Conservation (phyloP, 305 asterid genomes). For the Petunia hybrid region DNA sequence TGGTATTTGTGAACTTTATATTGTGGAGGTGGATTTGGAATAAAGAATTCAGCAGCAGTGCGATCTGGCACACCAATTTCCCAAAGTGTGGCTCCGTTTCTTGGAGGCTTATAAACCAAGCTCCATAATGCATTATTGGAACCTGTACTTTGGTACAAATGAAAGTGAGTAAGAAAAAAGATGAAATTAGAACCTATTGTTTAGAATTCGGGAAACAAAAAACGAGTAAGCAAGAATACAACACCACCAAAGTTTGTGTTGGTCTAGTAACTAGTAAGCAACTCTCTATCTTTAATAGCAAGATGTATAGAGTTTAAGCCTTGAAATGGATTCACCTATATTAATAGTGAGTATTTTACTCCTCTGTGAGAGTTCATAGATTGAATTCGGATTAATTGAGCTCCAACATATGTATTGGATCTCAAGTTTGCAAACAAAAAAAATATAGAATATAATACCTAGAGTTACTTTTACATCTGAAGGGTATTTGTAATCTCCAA, state of each 20-base stretch:
- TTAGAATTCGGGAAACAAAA: too few species aligned
- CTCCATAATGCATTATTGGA: conserved; percentile 28
- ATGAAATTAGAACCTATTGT: not conserved
- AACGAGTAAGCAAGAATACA: not conserved
- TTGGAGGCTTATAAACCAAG: conserved; percentile 54
- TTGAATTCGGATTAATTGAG: too few species aligned
- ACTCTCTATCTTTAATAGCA: too few species aligned
- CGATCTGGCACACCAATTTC: conserved; percentile 76
- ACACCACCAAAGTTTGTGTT: conserved; percentile 32
- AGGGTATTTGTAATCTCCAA: conserved; percentile 64
- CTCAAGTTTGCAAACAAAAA: too few species aligned
- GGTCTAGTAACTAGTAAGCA: too few species aligned
- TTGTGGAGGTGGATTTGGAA: conserved; percentile 50
- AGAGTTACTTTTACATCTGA: conserved; percentile 41
- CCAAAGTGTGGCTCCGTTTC: conserved; percentile 69
- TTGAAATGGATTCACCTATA: too few species aligned
- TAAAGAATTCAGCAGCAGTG: conserved; percentile 62
- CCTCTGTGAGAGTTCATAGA: too few species aligned
- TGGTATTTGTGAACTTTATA: not conserved
- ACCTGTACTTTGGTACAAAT: conserved; percentile 38
- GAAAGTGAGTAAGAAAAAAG: not conserved
- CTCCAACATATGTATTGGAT: too few species aligned
- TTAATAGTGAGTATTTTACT: too few species aligned
- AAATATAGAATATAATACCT: conserved; percentile 35
- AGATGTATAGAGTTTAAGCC: too few species aligned